Conservation (phyloP, 257 asterid species). For the Nicotiana undulata region DNA sequence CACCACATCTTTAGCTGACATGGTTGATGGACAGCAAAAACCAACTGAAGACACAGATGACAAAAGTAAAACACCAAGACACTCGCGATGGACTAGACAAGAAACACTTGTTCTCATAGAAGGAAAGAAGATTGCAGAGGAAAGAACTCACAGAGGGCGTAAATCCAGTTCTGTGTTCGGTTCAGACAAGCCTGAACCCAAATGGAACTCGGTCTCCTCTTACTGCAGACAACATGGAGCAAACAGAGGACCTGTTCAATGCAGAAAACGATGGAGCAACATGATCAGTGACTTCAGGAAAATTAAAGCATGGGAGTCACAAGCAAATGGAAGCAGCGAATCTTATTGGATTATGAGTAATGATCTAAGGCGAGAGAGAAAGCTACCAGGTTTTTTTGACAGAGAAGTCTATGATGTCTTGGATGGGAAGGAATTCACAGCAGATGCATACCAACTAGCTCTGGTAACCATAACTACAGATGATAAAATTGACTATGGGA, state of each 20-base stretch:
- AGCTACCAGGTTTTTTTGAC: constrained; percentile 60
- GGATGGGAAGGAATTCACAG: constrained; percentile 33
- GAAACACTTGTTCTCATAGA: constrained; percentile 65
- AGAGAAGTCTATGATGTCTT: constrained; percentile 47
- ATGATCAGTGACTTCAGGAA: constrained; percentile 73
- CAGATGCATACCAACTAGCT: constrained; percentile 30
- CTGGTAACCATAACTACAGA: constrained; percentile 27
- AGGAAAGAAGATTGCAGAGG: constrained; percentile 59
- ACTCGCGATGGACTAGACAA: constrained; percentile 70
- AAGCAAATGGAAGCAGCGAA: constrained; percentile 16
- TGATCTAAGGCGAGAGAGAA: constrained; percentile 51
- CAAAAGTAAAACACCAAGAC: constrained; percentile 37
- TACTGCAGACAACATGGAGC: constrained; percentile 57
- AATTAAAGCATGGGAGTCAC: constrained; percentile 54
- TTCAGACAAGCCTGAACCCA: constrained; percentile 40
- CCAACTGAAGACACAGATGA: constrained; percentile 22
- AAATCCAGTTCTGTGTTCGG: constrained; percentile 27
- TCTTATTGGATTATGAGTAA: constrained; percentile 69
- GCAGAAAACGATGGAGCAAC: constrained; percentile 83
- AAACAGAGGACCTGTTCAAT: constrained; percentile 61
- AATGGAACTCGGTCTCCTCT: constrained; percentile 63
- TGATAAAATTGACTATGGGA: constrained; percentile 20
- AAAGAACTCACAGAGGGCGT: constrained; percentile 36
- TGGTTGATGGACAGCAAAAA: background rate
- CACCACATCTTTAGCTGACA: background rate